Percentiles rank a stretch among this genome's conserved stretches.
Evolutionary conservation across 2,329 filamentous ascomycete species (phyloP).

Genomic region (Fusarium sambucinum): DNA sequence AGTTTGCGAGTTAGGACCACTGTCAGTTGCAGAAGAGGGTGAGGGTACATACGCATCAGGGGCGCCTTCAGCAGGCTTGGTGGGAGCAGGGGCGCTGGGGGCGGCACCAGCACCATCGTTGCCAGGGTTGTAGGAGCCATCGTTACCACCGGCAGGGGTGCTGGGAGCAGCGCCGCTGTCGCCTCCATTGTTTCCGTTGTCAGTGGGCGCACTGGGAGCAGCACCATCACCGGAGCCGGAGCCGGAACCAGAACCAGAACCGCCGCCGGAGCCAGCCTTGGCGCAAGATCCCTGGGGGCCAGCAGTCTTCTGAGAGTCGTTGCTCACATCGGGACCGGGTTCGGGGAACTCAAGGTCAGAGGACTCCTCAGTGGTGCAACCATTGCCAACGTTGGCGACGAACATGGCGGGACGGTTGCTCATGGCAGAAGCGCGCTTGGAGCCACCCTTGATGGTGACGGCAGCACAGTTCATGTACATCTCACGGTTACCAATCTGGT

Average conservation of each 20-base stretch:
- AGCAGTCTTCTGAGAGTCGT: constrained; percentile 53
- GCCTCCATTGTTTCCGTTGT: constrained; percentile 6
- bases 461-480: constrained; percentile 90
- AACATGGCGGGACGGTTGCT: constrained; percentile 74
- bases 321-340: constrained; percentile 68
- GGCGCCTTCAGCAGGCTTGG: constrained; percentile 37
- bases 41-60: constrained; percentile 47
- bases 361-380: constrained; percentile 69
- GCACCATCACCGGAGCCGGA: constrained; percentile 18
- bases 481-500: constrained; percentile 80
- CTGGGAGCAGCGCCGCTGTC: constrained; percentile 14
- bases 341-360: constrained; percentile 73
- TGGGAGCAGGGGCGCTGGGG: constrained; percentile 28
- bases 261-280: constrained; percentile 43
- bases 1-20: constrained; percentile 35
- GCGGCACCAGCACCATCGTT: constrained; percentile 12
- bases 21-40: constrained; percentile 14
- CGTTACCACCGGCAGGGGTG: neutral
- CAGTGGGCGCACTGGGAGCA: constrained; percentile 5
- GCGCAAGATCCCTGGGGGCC: constrained; percentile 53
- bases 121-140: constrained; percentile 10
- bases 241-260: constrained; percentile 17
- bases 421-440: constrained; percentile 59
- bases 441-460: constrained; percentile 68
- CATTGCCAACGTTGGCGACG: constrained; percentile 74